A percentile compares a stretch with the other conserved stretches of the same genome.
phyloP scores from a whole-genome alignment of 352 stramenopile genomes.

The Pythium aristosporum region DNA sequence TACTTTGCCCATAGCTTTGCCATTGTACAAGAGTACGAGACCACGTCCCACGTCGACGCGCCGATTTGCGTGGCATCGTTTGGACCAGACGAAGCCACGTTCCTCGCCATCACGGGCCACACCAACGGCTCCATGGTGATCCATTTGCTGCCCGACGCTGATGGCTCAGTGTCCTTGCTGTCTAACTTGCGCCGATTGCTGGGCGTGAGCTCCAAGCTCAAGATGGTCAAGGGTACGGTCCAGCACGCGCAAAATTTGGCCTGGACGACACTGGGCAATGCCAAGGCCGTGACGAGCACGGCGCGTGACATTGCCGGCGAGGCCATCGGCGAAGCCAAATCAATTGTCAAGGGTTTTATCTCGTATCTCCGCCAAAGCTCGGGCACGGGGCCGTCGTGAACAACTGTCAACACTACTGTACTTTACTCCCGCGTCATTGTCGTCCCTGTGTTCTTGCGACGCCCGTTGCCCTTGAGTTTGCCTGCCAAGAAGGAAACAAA shows the following conservation, averaged over 20 bases:
- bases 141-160: slow-evolving; percentile 79
- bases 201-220: slow-evolving; percentile 78
- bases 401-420: not conserved
- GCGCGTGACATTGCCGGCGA: slow-evolving; percentile 84
- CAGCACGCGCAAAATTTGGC: slow-evolving; percentile 86
- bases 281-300: slow-evolving; percentile 80
- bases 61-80: slow-evolving; percentile 63
- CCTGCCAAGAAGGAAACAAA: slow-evolving; percentile 3
- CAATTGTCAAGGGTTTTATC: slow-evolving; percentile 77
- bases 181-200: slow-evolving; percentile 69
- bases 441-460: slow-evolving; percentile 16
- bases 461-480: slow-evolving; percentile 27
- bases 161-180: slow-evolving; percentile 75
- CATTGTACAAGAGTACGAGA: slow-evolving; percentile 68
- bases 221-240: slow-evolving; percentile 86
- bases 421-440: slow-evolving; percentile 4
- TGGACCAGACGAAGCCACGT: slow-evolving; percentile 75
- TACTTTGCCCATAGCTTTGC: slow-evolving; percentile 14
- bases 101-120: slow-evolving; percentile 68
- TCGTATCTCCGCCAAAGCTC: slow-evolving; percentile 48
- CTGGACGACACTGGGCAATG: slow-evolving; percentile 78
- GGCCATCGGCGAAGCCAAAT: slow-evolving; percentile 79
- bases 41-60: slow-evolving; percentile 26
- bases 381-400: not conserved
- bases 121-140: slow-evolving; percentile 72